Evolutionary conservation across 2,329 filamentous ascomycete genomes (phyloP).

Genomic region (Onygenales sp.): DNA sequence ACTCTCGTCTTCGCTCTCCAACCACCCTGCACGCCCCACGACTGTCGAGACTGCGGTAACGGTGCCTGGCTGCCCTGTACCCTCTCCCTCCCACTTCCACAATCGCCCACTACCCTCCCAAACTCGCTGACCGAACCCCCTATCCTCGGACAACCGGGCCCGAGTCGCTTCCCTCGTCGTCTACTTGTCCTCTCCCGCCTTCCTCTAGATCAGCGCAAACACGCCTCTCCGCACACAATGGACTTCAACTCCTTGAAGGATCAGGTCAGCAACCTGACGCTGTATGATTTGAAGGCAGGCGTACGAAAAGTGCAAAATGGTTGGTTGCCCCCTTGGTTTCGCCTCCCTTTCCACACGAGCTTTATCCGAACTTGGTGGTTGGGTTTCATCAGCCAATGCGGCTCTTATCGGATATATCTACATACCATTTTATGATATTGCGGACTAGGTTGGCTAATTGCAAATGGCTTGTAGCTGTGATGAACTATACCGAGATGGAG

Average conservation of each 20-base stretch:
- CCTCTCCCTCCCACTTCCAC: too few relatives aligned
- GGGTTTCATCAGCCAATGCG: not conserved
- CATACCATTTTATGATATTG: not conserved
- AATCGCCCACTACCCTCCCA: not conserved
- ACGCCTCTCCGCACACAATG: slow-evolving; percentile 44
- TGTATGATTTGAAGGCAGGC: slow-evolving; percentile 92
- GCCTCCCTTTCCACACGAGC: not conserved
- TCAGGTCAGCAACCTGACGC: slow-evolving; percentile 79
- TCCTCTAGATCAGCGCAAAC: not conserved
- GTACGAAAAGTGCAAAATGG: slow-evolving; percentile 97
- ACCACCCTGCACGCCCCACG: not conserved
- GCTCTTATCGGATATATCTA: not conserved
- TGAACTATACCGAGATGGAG: slow-evolving; percentile 98
- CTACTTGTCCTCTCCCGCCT: not conserved
- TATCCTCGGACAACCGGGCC: not conserved
- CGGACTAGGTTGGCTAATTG: slow-evolving; percentile 4
- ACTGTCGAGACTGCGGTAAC: too few relatives aligned
- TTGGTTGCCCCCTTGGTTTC: slow-evolving; percentile 33
- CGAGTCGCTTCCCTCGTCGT: not conserved
- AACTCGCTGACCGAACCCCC: not conserved
- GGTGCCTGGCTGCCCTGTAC: too few relatives aligned
- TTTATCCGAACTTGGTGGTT: not conserved
- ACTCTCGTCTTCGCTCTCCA: not conserved
- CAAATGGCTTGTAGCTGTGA: slow-evolving; percentile 56
- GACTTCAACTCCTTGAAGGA: slow-evolving; percentile 78